Base-by-base conservation (phyloP, 2,329 filamentous ascomycete species). In the Talaromyces pinophilus region DNA sequence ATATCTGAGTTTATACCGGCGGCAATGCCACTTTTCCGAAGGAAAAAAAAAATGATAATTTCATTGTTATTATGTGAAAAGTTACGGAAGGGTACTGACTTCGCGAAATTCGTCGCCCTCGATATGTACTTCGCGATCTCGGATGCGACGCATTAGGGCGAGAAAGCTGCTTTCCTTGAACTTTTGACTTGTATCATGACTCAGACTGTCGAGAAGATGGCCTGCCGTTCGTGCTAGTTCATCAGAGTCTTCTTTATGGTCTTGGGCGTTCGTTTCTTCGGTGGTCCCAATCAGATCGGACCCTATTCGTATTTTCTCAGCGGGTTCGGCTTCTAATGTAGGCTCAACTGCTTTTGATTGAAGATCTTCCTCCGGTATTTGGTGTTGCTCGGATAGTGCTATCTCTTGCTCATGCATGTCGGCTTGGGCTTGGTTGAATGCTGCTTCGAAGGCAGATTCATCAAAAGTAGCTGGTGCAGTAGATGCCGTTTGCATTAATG, bases 81-180 rank as follows among this genome's bases (percentile, higher is more conserved):
- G 70, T 78, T 74, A 80, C 74, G 77, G 76, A 76, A 75, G 76
- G 74, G 74, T 78, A 81, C 79, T 80, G 76, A 81, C 79, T 79
- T 80, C 77, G 73, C 77, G 78, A 71, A 81, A 80, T 71, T 80
- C 86, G 74, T 92, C 89, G 48, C 89, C 90, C 70, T 91, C 84
- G 44, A 95, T 87, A 59, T 85, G 85, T 15, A 93, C 87, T 79
- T 95, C 88, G 64, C 85, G 83, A 73, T 92, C 88, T 62, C 90
- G 85, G 64, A 95, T 86, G 67, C 87, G 85, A 33, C 90, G 86
- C 92, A 96, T 95, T 55, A 96, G 81, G 3, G 85, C 83, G 0
- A 94, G 79, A 73, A 96, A 96, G 67, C 86, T 86, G 70, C 91
- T 93, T 73, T 93, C 87, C 71, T 88, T 87, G 77, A 95, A 95